A percentile compares a stretch with the other conserved stretches of the same genome.
Conservation (phyloP, 2,329 filamentous ascomycete species). For the Metarhizium anisopliae region DNA sequence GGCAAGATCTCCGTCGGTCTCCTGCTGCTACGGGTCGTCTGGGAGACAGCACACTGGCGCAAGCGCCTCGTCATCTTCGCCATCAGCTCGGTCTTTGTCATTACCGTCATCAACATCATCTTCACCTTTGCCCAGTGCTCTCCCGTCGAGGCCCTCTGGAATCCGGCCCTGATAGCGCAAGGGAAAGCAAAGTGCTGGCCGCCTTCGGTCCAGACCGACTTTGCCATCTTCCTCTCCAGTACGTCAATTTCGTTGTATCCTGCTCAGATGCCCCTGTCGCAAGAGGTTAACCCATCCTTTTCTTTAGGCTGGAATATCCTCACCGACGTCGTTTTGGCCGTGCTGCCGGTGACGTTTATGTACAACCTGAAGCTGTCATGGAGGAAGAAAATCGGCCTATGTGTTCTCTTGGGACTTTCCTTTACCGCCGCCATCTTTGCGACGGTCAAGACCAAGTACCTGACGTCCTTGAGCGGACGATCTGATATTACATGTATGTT, state of each 20-base stretch:
- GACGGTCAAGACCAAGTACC: constrained; percentile 2
- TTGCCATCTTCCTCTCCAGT: constrained; percentile 5
- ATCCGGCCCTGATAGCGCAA: neutral
- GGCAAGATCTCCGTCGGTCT: constrained; percentile 6
- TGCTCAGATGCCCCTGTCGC: neutral
- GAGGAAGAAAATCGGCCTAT: constrained; percentile 4
- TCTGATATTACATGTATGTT: constrained; percentile 3
- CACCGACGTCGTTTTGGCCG: constrained; percentile 3
- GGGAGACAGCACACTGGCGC: constrained; percentile 5
- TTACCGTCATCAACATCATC: neutral
- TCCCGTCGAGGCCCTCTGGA: constrained; percentile 1
- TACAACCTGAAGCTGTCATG: constrained; percentile 1
- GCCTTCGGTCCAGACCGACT: neutral
- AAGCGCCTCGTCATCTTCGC: neutral
- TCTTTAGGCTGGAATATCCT: constrained; percentile 5
- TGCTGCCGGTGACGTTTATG: constrained; percentile 3
- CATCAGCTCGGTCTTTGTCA: neutral
- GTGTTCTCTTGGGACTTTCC: constrained; percentile 1
- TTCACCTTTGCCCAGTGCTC: constrained; percentile 6
- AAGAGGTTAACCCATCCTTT: neutral
- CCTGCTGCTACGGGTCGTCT: constrained; percentile 4
- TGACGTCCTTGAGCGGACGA: neutral
- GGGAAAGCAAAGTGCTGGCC: neutral
- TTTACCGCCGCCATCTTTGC: constrained; percentile 3
- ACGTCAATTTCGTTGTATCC: neutral